These are phyloP conservation scores for Carallia brachiata DNA, from an alignment of 345 rosid species.

Conservation along the genomic window DNA sequence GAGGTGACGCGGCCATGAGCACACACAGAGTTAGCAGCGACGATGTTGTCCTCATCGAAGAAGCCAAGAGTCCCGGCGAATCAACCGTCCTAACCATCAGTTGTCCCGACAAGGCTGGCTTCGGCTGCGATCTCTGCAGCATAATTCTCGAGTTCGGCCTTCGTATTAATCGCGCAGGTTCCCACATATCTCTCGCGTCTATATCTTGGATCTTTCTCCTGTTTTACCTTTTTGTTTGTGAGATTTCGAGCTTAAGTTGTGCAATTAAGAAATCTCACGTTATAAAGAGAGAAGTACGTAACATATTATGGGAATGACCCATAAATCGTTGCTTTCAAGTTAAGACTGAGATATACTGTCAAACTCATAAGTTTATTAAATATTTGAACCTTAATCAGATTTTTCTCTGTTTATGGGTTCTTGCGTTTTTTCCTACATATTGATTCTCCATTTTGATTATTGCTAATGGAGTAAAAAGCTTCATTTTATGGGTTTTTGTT, in stretches of 20 bases:
- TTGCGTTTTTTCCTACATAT: too few species aligned
- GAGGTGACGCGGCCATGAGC: conserved; percentile 36
- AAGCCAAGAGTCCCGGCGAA: conserved; percentile 32
- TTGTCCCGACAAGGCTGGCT: conserved; percentile 80
- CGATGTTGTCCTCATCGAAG: conserved; percentile 60
- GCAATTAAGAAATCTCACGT: too few species aligned
- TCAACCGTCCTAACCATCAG: conserved; percentile 62
- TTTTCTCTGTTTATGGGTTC: too few species aligned
- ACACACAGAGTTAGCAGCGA: conserved; percentile 33
- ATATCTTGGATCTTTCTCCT: not conserved
- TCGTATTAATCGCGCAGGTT: conserved; percentile 59
- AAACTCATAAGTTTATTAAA: too few species aligned
- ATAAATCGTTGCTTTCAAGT: too few species aligned
- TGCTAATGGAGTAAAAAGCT: too few species aligned
- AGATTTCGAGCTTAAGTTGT: too few species aligned
- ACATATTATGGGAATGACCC: too few species aligned
- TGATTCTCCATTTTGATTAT: not conserved
- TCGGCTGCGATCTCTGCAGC: conserved; percentile 72
- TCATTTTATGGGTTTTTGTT: too few species aligned
- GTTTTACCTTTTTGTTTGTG: not conserved
- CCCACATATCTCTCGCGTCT: not conserved
- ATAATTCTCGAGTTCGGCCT: conserved; percentile 75
- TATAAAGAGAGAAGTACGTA: too few species aligned
- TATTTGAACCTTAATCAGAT: too few species aligned
- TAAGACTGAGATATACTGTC: too few species aligned